Evolutionary conservation across 257 asterid genomes (phyloP), one percentile per base, ranked within the genome.

Genomic region (Nemophila menziesii): DNA sequence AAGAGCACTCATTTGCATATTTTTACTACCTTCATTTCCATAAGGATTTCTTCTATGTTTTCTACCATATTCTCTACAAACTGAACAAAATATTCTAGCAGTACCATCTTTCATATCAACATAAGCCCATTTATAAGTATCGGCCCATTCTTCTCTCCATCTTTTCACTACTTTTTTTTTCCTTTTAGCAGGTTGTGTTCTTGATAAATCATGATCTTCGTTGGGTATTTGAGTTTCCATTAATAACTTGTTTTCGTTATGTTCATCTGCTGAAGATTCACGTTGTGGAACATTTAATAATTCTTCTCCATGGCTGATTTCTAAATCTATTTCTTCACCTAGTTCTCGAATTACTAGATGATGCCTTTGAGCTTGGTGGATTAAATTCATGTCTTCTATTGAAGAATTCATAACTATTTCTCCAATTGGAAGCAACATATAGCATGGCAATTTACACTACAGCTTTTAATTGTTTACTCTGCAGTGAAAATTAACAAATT

Each of bases 111-210:
- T 85, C 46, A 85, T 67, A 65, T 90, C 93, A 62, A 85, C 96
- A 48, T 81, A 90, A 18, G 98, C 98, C 98, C 98, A 90, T 65
- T 90, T 90, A 69, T 90, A 90, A 2, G 98, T 90, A 65, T 90
- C 98, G 39, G 98, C 98, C 98, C 98, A 90, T 65, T 90, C 98
- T 67, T 90, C 98, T 63, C 98, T 77, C 98, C 98, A 90, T 66
- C 98, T 69, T 69, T 90, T 90, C 33, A 90, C 92, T 11, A 90
- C 98, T 71, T 90, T 90, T 69, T 90, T 90, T 71, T 90, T 90
- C 72, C 92, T 74, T 67, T 90, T 90, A 37, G 71, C 84, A 5
- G 83, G 70, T 52, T 78, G 98, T 19, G 62, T 48, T 64, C 67
- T 90, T 12, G 86, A 65, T 63, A 80, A 44, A 51, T 81, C 94